Conservation (phyloP, 2,329 filamentous ascomycete species). For the Cytospora leucostoma region DNA sequence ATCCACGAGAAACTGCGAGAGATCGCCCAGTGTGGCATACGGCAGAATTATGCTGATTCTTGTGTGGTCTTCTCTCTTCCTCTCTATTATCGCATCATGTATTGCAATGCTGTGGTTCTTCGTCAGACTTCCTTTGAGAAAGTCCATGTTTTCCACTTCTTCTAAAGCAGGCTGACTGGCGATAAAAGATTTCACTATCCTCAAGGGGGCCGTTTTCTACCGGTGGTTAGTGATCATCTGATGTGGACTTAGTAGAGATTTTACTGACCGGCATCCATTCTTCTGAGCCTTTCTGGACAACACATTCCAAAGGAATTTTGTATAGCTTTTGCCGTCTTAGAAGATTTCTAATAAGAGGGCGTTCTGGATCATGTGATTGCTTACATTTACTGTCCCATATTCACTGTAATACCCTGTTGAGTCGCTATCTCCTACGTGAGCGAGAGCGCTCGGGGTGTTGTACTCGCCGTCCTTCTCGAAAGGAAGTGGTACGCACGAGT, state of each 20-base stretch:
- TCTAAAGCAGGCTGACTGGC: conserved; percentile 4
- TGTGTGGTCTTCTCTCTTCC: conserved; percentile 8
- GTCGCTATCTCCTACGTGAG: conserved; percentile 5
- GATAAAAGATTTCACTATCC: conserved; percentile 24
- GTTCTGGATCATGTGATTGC: neutral
- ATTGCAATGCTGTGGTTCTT: conserved; percentile 15
- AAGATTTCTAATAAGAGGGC: too few species aligned
- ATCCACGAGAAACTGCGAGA: conserved; percentile 21
- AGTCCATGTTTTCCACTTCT: conserved; percentile 24
- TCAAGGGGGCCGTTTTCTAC: conserved; percentile 9
- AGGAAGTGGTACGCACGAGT: conserved; percentile 5
- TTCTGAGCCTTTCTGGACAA: neutral
- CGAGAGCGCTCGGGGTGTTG: neutral
- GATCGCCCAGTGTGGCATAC: conserved; percentile 23
- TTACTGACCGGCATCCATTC: conserved; percentile 16
- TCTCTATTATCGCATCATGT: conserved; percentile 24
- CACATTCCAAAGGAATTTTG: conserved; percentile 15
- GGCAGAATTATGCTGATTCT: conserved; percentile 20
- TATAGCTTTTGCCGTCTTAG: conserved; percentile 5
- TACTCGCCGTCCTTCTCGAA: conserved; percentile 11
- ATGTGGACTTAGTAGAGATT: too few species aligned
- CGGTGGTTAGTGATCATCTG: neutral
- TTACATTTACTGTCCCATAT: conserved; percentile 18
- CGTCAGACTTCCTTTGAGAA: conserved; percentile 21
- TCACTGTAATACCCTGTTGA: neutral